Percentiles rank a stretch among this genome's conserved stretches.
These are phyloP conservation scores for Pythium periplocum DNA, from an alignment of 352 stramenopile species.

Conservation along the genomic window DNA sequence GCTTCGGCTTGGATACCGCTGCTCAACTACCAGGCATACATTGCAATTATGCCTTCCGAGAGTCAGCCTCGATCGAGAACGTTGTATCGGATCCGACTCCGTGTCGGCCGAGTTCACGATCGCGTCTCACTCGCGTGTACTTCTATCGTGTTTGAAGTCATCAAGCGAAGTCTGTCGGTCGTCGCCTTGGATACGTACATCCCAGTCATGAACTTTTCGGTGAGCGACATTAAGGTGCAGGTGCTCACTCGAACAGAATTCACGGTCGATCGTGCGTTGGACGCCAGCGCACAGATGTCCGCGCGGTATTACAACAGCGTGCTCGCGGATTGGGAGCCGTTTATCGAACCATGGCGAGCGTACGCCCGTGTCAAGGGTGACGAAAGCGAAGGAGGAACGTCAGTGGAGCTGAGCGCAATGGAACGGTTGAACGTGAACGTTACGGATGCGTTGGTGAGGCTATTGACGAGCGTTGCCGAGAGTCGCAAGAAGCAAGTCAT, in stretches of 20 bases:
- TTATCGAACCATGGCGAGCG: slow-evolving; percentile 78
- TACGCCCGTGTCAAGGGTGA: slow-evolving; percentile 65
- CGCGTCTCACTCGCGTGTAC: slow-evolving; percentile 60
- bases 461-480: slow-evolving; percentile 76
- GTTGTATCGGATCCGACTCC: slow-evolving; percentile 59
- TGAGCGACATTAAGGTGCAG: slow-evolving; percentile 81
- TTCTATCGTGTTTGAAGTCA: slow-evolving; percentile 85
- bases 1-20: slow-evolving; percentile 47
- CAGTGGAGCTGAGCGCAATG: slow-evolving; percentile 75
- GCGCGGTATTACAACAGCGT: slow-evolving; percentile 87
- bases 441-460: slow-evolving; percentile 74
- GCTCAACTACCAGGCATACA: slow-evolving; percentile 70
- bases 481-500: slow-evolving; percentile 72
- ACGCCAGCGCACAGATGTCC: slow-evolving; percentile 76
- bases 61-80: slow-evolving; percentile 32
- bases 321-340: slow-evolving; percentile 84
- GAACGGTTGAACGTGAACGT: slow-evolving; percentile 85
- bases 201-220: slow-evolving; percentile 84
- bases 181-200: slow-evolving; percentile 88
- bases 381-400: slow-evolving; percentile 45
- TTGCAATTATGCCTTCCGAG: slow-evolving; percentile 50
- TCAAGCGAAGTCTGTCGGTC: slow-evolving; percentile 85
- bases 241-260: slow-evolving; percentile 70
- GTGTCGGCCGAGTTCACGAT: slow-evolving; percentile 72
- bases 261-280: slow-evolving; percentile 48